phyloP scores from a whole-genome alignment of 805 yeast species.

The Wickerhamiella sergipiensis region DNA sequence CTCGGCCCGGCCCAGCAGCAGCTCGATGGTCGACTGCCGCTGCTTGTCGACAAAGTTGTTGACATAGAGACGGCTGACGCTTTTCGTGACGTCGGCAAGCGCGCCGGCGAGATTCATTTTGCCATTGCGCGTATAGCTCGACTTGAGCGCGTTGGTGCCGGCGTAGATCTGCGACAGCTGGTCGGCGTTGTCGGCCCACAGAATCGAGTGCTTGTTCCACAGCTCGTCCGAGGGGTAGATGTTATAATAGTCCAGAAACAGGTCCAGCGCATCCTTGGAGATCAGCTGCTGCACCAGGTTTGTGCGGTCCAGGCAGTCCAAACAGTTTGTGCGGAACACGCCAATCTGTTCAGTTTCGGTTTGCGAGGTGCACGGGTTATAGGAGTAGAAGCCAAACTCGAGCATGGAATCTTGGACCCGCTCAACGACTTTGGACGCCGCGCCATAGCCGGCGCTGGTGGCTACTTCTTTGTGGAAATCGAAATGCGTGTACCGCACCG shows the following conservation, averaged over 20 bases:
- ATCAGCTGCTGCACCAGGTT: conserved; percentile 69
- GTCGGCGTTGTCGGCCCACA: conserved; percentile 99
- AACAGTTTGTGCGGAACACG: conserved; percentile 81
- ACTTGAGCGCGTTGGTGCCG: conserved; percentile 93
- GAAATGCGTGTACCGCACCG: conserved; percentile 58
- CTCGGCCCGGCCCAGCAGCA: conserved; percentile 67
- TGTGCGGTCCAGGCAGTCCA: conserved; percentile 91
- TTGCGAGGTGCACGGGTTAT: conserved; percentile 41
- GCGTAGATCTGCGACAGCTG: conserved; percentile 91
- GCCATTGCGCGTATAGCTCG: conserved; percentile 88
- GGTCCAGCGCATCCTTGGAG: conserved; percentile 50
- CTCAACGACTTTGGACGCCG: conserved; percentile 58
- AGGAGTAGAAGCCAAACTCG: conserved; percentile 72
- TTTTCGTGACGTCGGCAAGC: conserved; percentile 90
- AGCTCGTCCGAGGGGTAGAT: conserved; percentile 36
- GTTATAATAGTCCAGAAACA: conserved; percentile 33
- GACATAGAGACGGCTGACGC: conserved; percentile 88
- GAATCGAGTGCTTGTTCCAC: conserved; percentile 59
- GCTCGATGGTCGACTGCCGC: conserved; percentile 81
- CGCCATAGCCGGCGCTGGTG: conserved; percentile 68
- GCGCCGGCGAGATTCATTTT: conserved; percentile 97
- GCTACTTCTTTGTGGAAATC: conserved; percentile 91
- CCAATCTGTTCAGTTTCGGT: conserved; percentile 72
- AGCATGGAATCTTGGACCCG: conserved; percentile 50
- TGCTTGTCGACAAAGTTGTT: conserved; percentile 89